Base-by-base conservation (phyloP, 202 grass and related monocot genomes). In the Panicum virgatum region DNA sequence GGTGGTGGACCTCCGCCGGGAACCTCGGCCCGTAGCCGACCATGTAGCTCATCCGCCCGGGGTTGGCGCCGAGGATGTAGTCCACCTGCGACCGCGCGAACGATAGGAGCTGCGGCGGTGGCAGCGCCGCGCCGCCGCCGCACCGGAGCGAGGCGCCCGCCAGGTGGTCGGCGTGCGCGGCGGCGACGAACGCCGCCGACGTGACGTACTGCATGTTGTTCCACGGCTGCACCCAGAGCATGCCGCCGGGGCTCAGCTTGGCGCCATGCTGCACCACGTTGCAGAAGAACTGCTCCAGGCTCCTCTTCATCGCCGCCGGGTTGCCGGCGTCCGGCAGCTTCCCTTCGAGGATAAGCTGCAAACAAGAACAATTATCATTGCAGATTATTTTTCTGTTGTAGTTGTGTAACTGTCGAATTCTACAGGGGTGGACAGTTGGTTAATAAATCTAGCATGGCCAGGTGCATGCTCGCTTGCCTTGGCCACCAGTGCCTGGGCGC, bases 31-130 rank as follows among this genome's bases (percentile, higher is more conserved):
- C 86, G 8, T 80, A 86, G 9, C 95, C 95, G 9, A 95, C 90
- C 86, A 98, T 84, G 84, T 98, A 95, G 90, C 92, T 98, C 80
- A 78, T 88, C 58, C 37, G 37, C 72, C 70, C 79, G 0, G 92
- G 92, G 82, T 94, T 98, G 23, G 34, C 71, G 7, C 95, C 90
- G 18, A 98, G 82, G 85, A 98, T 88, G 92, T 98, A 98, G 57
- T 94, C 80, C 50, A 53, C 86, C 88, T 94, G 92, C 18, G 82
- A 80, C 63, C 50, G 39, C 4, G 73, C 82, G 69, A 93, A 91
- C 9, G 89, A 45, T 20, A 86, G 9, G 44, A 98, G 69, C 29
- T 83, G 72, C 5, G 62, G 14, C 65, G 94, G 86, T 26, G 69
- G 9, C 37, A 84, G 22, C 30, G 6, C 39, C 20, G 37, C 63